Evolutionary conservation across 169 alveolate species (phyloP).

Genomic region (Plasmodium cynomolgi): DNA sequence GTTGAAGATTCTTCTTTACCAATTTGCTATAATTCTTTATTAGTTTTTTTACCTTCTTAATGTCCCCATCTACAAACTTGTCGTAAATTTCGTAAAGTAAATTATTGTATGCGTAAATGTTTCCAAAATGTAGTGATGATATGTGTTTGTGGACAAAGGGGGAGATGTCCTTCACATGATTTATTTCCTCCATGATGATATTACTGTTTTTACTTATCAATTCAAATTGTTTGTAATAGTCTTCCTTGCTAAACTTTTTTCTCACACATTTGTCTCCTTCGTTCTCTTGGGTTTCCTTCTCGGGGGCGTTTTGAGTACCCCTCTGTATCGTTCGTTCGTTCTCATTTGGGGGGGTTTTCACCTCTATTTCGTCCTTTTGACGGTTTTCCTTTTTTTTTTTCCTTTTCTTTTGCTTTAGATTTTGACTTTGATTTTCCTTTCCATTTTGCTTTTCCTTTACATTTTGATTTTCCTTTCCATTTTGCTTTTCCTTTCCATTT

Average conservation of each 20-base stretch:
- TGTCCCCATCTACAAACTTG: conserved; percentile 48
- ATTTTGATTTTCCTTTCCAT: background rate
- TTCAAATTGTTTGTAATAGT: conserved; percentile 48
- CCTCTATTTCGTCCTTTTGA: background rate
- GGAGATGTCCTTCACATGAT: conserved; percentile 15
- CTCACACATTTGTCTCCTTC: background rate
- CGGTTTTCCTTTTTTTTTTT: background rate
- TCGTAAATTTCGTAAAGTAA: conserved; percentile 72
- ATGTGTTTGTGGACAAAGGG: conserved; percentile 20
- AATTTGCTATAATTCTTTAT: conserved; percentile 53
- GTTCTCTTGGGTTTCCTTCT: background rate
- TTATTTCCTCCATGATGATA: conserved; percentile 21
- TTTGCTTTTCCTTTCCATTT: background rate
- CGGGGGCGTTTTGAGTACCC: background rate
- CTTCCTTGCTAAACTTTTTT: conserved; percentile 23
- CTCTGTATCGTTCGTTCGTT: background rate
- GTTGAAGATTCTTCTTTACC: conserved; percentile 26
- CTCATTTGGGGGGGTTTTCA: background rate
- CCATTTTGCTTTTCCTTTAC: background rate
- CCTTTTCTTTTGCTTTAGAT: background rate
- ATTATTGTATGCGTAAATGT: conserved; percentile 67
- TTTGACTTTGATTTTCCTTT: background rate
- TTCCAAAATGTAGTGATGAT: conserved; percentile 3
- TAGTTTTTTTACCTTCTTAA: conserved; percentile 65
- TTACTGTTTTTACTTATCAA: conserved; percentile 36